Evolutionary conservation across 2,329 filamentous ascomycete species (phyloP).

Genomic region (Fusarium albosuccineum): DNA sequence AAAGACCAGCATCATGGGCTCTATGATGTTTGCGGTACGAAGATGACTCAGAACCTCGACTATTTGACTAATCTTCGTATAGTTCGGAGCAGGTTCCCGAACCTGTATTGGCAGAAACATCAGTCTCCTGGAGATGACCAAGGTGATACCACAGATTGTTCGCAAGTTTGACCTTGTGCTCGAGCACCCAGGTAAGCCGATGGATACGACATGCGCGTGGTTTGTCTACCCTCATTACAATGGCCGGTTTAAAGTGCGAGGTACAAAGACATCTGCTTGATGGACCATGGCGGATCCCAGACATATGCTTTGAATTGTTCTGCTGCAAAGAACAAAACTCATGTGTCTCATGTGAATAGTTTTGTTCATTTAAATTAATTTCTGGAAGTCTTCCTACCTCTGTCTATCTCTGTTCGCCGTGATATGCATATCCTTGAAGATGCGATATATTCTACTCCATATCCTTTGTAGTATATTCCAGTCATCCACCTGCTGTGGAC

Average conservation of each 20-base stretch:
- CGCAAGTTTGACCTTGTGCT: slow-evolving; percentile 11
- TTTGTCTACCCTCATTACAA: slow-evolving; percentile 13
- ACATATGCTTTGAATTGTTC: background rate
- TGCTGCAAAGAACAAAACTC: background rate
- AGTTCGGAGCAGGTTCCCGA: slow-evolving; percentile 12
- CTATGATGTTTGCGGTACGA: slow-evolving; percentile 14
- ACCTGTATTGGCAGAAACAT: slow-evolving; percentile 14
- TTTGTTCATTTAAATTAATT: background rate
- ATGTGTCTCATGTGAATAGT: background rate
- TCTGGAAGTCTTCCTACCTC: background rate
- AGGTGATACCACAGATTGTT: slow-evolving; percentile 9
- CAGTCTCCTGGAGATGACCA: slow-evolving; percentile 4
- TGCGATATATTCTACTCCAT: no score
- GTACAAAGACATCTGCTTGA: background rate
- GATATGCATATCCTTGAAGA: no score
- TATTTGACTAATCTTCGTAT: background rate
- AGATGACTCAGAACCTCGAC: background rate
- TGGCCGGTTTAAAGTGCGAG: slow-evolving; percentile 8
- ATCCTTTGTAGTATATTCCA: no score
- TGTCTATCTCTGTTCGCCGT: no score
- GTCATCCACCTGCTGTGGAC: no score
- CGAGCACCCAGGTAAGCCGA: slow-evolving; percentile 10
- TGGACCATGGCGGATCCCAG: background rate
- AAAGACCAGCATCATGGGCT: slow-evolving; percentile 14
- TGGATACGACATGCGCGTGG: slow-evolving; percentile 12